These are phyloP conservation scores for Oidium heveae DNA, from an alignment of 2,329 filamentous ascomycete genomes.

Conservation along the genomic window DNA sequence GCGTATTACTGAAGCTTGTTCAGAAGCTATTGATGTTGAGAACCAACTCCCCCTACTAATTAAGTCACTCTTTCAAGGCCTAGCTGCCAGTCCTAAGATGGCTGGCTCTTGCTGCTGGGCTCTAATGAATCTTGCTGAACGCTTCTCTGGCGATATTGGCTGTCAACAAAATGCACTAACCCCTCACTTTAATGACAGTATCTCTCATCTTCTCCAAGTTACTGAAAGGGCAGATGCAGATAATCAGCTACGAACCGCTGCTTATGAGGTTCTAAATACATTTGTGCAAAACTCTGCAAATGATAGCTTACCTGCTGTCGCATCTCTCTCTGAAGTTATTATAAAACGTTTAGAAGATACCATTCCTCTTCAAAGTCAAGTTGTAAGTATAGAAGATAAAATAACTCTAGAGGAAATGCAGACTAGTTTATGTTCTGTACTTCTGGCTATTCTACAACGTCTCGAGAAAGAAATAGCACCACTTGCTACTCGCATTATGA, in stretches of 20 bases:
- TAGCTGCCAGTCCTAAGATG: constrained; percentile 87
- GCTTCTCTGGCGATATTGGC: constrained; percentile 70
- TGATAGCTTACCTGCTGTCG: constrained; percentile 61
- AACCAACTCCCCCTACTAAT: constrained; percentile 69
- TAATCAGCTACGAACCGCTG: constrained; percentile 73
- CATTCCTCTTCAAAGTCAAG: constrained; percentile 67
- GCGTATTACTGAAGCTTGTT: constrained; percentile 83
- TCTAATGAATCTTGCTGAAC: constrained; percentile 90
- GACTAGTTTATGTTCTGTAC: constrained; percentile 74
- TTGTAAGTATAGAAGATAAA: constrained; percentile 90
- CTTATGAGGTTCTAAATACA: constrained; percentile 88
- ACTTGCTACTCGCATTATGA: constrained; percentile 85
- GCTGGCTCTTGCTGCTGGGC: constrained; percentile 97
- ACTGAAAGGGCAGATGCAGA: constrained; percentile 67
- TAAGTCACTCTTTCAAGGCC: constrained; percentile 64
- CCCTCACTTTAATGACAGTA: constrained; percentile 77
- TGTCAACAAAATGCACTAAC: constrained; percentile 60
- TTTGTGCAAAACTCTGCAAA: constrained; percentile 80
- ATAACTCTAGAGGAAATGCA: constrained; percentile 95
- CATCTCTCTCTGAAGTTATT: constrained; percentile 62
- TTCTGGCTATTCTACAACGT: constrained; percentile 75
- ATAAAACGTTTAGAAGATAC: constrained; percentile 81
- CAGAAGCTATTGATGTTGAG: constrained; percentile 68
- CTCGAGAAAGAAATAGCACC: constrained; percentile 78
- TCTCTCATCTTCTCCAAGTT: constrained; percentile 60